Percentiles rank a stretch among this genome's conserved stretches.
Conservation (phyloP, 2,329 filamentous ascomycete species). For the Geosmithia putterillii region DNA sequence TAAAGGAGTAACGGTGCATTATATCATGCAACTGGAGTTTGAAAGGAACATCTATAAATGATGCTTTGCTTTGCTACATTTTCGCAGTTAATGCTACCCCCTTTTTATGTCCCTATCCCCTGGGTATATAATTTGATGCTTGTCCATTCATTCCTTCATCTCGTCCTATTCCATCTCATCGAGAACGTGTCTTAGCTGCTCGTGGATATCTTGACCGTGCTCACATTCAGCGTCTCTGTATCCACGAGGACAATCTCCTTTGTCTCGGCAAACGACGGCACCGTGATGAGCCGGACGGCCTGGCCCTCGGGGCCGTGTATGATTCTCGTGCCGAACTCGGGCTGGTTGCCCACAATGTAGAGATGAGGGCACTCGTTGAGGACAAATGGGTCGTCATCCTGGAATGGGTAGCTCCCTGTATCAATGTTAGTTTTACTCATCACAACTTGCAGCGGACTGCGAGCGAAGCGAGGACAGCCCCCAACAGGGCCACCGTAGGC, state of each 20-base stretch:
- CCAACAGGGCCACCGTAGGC: conserved; percentile 9
- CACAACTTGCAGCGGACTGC: too few relatives aligned
- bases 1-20: too few relatives aligned
- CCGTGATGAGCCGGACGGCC: conserved; percentile 62
- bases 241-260: conserved; percentile 77
- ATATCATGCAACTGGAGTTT: too few relatives aligned
- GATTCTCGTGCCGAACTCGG: conserved; percentile 59
- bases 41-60: too few relatives aligned
- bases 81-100: neutral
- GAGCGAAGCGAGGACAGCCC: too few relatives aligned
- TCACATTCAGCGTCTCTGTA: conserved; percentile 69
- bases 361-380: conserved; percentile 77
- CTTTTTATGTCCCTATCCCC: neutral
- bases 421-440: neutral
- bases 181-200: conserved; percentile 3
- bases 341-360: conserved; percentile 81
- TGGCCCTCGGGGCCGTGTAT: conserved; percentile 59
- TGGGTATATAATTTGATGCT: neutral
- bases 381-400: conserved; percentile 85
- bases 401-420: conserved; percentile 87
- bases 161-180: neutral
- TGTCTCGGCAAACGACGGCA: conserved; percentile 71
- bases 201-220: conserved; percentile 46
- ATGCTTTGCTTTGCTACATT: neutral
- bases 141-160: neutral